phyloP scores from a whole-genome alignment of 1,284 basidiomycete species.

The Sporisorium reilianum region DNA sequence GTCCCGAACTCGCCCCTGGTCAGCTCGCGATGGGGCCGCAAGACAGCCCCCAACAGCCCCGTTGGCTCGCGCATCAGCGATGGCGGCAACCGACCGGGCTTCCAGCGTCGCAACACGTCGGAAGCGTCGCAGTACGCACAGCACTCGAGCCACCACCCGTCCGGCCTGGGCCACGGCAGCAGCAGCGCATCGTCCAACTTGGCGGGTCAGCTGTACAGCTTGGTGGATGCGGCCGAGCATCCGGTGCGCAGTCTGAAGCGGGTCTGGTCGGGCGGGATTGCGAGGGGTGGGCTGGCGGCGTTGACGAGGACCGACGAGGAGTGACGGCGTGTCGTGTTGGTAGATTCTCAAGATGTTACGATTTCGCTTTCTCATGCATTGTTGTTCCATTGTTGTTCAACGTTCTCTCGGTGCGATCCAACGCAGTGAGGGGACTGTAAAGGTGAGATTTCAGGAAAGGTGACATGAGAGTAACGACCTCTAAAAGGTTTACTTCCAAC shows the following conservation, averaged over 20 bases:
- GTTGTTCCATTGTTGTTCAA: too few relatives aligned
- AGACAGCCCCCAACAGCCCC: constrained; percentile 50
- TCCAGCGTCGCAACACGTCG: constrained; percentile 29
- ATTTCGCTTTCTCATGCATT: neutral
- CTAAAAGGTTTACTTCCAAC: too few relatives aligned
- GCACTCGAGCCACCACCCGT: neutral
- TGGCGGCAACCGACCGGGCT: constrained; percentile 10
- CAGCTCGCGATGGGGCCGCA: constrained; percentile 39
- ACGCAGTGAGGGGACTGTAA: too few relatives aligned
- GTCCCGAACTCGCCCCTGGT: constrained; percentile 30
- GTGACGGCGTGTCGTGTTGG: constrained; percentile 6
- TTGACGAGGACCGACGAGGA: constrained; percentile 51
- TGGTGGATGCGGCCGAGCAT: constrained; percentile 57
- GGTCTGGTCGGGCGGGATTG: constrained; percentile 54
- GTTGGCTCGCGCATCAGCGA: constrained; percentile 17
- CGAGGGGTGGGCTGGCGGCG: constrained; percentile 49
- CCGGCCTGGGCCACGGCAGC: constrained; percentile 9
- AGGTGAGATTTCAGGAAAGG: neutral
- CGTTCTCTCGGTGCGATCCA: too few relatives aligned
- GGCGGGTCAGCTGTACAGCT: constrained; percentile 40
- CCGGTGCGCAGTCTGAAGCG: constrained; percentile 54
- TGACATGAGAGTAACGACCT: too few relatives aligned
- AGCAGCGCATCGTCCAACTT: constrained; percentile 21
- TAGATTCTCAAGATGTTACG: neutral
- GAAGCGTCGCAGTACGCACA: constrained; percentile 15